Percentiles rank a stretch among this genome's conserved stretches.
Evolutionary conservation across 1,284 basidiomycete species (phyloP).

Genomic region (Malassezia caprae): DNA sequence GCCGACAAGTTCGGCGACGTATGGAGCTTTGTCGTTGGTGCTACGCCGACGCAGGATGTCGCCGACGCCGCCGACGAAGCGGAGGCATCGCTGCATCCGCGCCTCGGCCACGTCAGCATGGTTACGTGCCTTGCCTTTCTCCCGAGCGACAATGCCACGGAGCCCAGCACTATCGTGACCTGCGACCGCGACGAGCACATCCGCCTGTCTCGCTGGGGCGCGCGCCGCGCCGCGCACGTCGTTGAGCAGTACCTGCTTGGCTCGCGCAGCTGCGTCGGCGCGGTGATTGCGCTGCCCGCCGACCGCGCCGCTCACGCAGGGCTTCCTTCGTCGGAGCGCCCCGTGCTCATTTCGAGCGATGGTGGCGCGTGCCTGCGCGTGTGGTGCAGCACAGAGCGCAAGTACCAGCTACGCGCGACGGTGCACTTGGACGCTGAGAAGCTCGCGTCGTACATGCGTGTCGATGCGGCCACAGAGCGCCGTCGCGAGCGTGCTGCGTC

Average conservation of each 20-base stretch:
- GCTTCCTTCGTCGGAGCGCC: conserved; percentile 4
- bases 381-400: conserved; percentile 15
- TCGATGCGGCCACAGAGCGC: conserved; percentile 14
- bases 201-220: conserved; percentile 43
- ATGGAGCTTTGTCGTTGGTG: conserved; percentile 17
- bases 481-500: conserved; percentile 6
- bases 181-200: conserved; percentile 46
- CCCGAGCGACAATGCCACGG: conserved; percentile 3
- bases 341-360: conserved; percentile 28
- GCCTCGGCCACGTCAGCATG: conserved; percentile 41
- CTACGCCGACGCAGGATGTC: not conserved
- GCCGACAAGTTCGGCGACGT: conserved; percentile 40
- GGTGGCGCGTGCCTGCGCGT: conserved; percentile 29
- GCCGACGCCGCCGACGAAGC: conserved; percentile 23
- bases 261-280: conserved; percentile 30
- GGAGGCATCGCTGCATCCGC: conserved; percentile 27
- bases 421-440: not conserved
- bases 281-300: conserved; percentile 21
- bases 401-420: conserved; percentile 2
- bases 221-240: conserved; percentile 27
- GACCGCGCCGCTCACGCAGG: not conserved
- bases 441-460: not conserved
- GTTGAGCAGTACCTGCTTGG: conserved; percentile 37
- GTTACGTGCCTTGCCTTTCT: conserved; percentile 33
- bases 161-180: conserved; percentile 26